Evolutionary conservation across 129 eudicot species (phyloP).

Genomic region (Arctium minus): DNA sequence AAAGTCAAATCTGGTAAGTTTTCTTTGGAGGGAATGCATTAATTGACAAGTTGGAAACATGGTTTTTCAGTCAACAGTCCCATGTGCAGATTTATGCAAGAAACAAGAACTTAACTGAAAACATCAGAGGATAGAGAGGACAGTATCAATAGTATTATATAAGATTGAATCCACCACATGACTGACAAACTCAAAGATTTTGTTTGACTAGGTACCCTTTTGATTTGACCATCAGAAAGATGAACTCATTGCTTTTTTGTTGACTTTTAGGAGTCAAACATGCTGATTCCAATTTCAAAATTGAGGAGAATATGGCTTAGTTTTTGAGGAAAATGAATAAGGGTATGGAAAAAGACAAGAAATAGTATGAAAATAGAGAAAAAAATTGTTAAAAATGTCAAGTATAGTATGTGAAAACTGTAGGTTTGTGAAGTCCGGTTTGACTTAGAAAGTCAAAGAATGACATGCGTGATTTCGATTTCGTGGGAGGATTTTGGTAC

Average conservation of each 20-base stretch:
- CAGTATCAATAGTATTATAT: background rate
- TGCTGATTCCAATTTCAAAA: background rate
- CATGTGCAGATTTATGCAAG: slow-evolving; percentile 67
- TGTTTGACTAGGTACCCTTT: slow-evolving; percentile 24
- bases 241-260: background rate
- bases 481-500: background rate
- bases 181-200: slow-evolving; percentile 32
- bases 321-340: background rate
- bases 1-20: slow-evolving; percentile 55
- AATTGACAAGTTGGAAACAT: slow-evolving; percentile 43
- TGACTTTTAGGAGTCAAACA: slow-evolving; percentile 18
- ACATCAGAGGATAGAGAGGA: slow-evolving; percentile 32
- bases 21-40: slow-evolving; percentile 44
- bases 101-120: slow-evolving; percentile 38
- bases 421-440: background rate
- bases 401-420: background rate
- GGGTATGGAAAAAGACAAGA: background rate
- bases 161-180: slow-evolving; percentile 22
- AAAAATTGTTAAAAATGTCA: background rate
- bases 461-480: too few species aligned
- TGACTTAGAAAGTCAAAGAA: background rate
- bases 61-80: slow-evolving; percentile 73
- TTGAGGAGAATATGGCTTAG: background rate
- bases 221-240: slow-evolving; percentile 17
- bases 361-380: background rate